Evolutionary conservation across 805 yeast species (phyloP).

Genomic region (Osmozyma mogii): DNA sequence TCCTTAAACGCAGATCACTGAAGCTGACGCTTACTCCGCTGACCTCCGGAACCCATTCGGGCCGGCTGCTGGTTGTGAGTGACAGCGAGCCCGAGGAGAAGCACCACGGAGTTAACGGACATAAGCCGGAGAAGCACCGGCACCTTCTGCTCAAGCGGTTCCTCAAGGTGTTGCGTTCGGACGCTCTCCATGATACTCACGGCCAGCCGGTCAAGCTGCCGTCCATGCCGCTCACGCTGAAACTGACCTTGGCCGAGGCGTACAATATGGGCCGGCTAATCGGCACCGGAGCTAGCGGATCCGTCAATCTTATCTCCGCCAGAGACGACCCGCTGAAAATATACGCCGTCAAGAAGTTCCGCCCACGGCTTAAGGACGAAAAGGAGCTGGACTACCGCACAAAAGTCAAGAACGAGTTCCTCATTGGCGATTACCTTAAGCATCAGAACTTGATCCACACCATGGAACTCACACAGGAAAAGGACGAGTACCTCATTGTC

Average conservation of each 20-base stretch:
- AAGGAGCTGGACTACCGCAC: slow-evolving; percentile 60
- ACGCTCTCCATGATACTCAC: slow-evolving; percentile 5
- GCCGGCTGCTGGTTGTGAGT: slow-evolving; percentile 1
- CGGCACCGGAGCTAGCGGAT: slow-evolving; percentile 94
- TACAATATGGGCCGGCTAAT: slow-evolving; percentile 67
- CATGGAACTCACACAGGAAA: slow-evolving; percentile 66
- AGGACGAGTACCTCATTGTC: slow-evolving; percentile 51
- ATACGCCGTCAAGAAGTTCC: slow-evolving; percentile 83
- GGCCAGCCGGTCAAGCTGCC: slow-evolving; percentile 2
- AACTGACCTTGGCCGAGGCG: slow-evolving; percentile 33
- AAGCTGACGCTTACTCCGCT: slow-evolving; percentile 1
- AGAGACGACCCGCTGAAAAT: slow-evolving; percentile 44
- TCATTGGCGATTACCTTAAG: slow-evolving; percentile 63
- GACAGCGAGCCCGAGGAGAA: neutral
- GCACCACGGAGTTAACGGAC: slow-evolving; percentile 2
- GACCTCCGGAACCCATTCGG: slow-evolving; percentile 1
- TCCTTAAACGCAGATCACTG: too few relatives aligned
- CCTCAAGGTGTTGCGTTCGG: slow-evolving; percentile 39
- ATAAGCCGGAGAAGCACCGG: neutral
- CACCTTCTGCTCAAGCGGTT: slow-evolving; percentile 39
- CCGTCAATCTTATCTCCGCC: slow-evolving; percentile 71
- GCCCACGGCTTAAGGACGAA: slow-evolving; percentile 57
- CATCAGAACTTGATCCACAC: slow-evolving; percentile 81
- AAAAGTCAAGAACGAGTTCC: slow-evolving; percentile 76
- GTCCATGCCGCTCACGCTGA: slow-evolving; percentile 5